Evolutionary conservation across 805 yeast species (phyloP).

Genomic region (Candida maesae): DNA sequence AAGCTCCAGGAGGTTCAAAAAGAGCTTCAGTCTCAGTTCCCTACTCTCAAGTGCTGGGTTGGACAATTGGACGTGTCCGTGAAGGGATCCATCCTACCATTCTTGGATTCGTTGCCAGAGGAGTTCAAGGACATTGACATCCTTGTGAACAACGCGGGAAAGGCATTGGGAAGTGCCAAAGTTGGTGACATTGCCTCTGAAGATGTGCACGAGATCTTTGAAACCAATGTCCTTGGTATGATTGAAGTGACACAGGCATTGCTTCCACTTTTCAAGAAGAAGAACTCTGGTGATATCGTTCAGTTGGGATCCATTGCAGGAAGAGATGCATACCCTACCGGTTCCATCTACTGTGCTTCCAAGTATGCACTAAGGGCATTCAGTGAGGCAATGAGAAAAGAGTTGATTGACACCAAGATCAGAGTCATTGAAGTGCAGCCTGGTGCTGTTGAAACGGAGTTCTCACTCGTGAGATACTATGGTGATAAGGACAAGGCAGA

Average conservation of each 20-base stretch:
- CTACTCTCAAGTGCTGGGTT: constrained; percentile 42
- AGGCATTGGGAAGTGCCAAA: constrained; percentile 74
- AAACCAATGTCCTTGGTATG: constrained; percentile 85
- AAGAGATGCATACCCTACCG: constrained; percentile 75
- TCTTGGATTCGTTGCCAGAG: constrained; percentile 50
- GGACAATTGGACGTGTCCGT: constrained; percentile 55
- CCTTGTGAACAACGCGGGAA: constrained; percentile 70
- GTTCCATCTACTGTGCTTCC: constrained; percentile 73
- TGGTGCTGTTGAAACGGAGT: constrained; percentile 68
- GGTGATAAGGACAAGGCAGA: constrained; percentile 54
- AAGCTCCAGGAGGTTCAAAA: constrained; percentile 47
- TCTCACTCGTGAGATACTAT: constrained; percentile 54
- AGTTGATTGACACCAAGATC: constrained; percentile 63
- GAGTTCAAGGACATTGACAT: constrained; percentile 64
- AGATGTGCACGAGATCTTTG: constrained; percentile 73
- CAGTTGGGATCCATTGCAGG: constrained; percentile 79
- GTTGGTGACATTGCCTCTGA: constrained; percentile 63
- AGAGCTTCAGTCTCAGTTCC: constrained; percentile 44
- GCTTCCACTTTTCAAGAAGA: constrained; percentile 63
- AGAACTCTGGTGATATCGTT: constrained; percentile 69
- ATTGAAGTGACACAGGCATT: constrained; percentile 80
- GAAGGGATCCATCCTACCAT: constrained; percentile 46
- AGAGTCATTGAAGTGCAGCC: constrained; percentile 67
- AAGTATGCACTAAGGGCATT: constrained; percentile 71
- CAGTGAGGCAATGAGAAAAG: constrained; percentile 70